Percentiles rank a stretch among this genome's conserved stretches.
Evolutionary conservation across 257 asterid species (phyloP).

Genomic region (Solanum etuberosum): DNA sequence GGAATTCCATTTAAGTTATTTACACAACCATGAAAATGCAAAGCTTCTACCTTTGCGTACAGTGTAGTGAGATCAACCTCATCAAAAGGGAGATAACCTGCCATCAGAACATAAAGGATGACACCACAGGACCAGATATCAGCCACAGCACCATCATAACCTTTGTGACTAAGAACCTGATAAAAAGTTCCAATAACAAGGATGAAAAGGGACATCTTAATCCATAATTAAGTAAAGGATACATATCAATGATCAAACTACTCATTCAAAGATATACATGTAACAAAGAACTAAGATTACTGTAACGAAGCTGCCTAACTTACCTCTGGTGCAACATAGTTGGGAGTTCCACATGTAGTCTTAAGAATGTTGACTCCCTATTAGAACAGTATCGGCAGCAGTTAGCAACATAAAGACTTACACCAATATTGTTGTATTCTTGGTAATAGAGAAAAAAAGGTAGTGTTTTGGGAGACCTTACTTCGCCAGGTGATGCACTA

Average conservation of each 20-base stretch:
- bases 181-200: background rate
- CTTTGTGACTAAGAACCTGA: conserved; percentile 94
- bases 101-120: conserved; percentile 88
- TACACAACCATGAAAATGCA: background rate
- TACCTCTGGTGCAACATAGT: conserved; percentile 99
- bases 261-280: background rate
- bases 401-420: conserved; percentile 17
- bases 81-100: conserved; percentile 98
- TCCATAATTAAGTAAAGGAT: background rate
- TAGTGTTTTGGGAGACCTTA: conserved; percentile 15
- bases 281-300: background rate
- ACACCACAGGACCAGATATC: conserved; percentile 99
- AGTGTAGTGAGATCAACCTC: conserved; percentile 91
- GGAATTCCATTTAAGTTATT: background rate
- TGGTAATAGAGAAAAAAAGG: background rate
- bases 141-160: conserved; percentile 92
- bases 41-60: conserved; percentile 67
- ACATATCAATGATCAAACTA: background rate
- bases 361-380: conserved; percentile 85
- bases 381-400: conserved; percentile 1
- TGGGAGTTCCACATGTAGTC: conserved; percentile 98
- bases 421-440: background rate
- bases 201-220: background rate
- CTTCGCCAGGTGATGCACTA: conserved; percentile 83
- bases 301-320: background rate